Percentiles rank a stretch among this genome's conserved stretches.
Evolutionary conservation across 176 grass and related monocot genomes (phyloP).

Genomic region (Bolboschoenus planiculmis): DNA sequence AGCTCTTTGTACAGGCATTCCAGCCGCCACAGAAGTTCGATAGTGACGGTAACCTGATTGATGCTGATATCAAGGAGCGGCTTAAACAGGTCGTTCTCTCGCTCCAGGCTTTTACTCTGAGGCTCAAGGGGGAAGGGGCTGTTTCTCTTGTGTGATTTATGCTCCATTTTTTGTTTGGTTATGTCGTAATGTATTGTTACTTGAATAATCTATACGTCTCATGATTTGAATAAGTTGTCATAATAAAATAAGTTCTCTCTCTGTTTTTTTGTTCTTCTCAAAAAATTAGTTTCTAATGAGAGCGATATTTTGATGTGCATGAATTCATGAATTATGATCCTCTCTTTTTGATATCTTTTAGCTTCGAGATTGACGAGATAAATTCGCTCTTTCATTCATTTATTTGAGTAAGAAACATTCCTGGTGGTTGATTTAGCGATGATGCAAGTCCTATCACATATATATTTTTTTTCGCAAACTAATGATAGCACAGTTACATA

Average conservation of each 20-base stretch:
- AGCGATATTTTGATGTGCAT: not conserved
- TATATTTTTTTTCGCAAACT: not conserved
- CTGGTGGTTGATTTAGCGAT: not conserved
- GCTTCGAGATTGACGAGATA: not conserved
- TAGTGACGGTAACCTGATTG: conserved; percentile 46
- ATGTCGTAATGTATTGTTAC: not conserved
- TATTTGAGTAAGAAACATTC: not conserved
- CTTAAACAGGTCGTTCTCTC: conserved; percentile 48
- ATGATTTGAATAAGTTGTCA: not conserved
- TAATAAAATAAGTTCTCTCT: not conserved
- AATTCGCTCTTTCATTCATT: not conserved
- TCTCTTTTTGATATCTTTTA: not conserved
- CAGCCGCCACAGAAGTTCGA: conserved; percentile 45
- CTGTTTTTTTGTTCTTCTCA: not conserved
- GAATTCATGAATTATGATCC: not conserved
- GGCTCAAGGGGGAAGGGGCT: conserved; percentile 26
- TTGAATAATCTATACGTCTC: not conserved
- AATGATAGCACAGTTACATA: too few relatives aligned
- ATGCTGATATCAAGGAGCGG: conserved; percentile 36
- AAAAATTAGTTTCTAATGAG: not conserved
- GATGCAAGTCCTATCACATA: not conserved
- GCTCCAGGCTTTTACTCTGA: conserved; percentile 43
- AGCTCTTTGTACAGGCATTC: conserved; percentile 45
- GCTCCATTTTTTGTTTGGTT: not conserved
- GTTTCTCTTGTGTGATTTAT: not conserved